Evolutionary conservation across 164 flowering plant species (phyloP), one percentile per base, ranked within the genome.

Genomic region (Aristolochia californica): DNA sequence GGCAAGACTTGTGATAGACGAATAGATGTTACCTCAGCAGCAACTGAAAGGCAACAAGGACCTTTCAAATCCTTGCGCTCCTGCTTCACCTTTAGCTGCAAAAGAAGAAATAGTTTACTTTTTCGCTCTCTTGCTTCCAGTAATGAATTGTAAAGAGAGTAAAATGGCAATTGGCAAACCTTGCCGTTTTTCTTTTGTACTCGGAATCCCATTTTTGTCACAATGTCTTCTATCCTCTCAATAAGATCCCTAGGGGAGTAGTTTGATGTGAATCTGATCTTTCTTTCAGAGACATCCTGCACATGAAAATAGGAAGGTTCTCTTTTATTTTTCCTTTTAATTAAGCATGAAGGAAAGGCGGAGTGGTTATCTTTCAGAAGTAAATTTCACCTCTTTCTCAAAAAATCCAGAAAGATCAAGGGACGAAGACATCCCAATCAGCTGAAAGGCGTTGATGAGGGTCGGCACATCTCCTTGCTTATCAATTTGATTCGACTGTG

Each of bases 381-480:
- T 2, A 34, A 30, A 12, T 16, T 17, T 15, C 55, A 88, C 98
- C 89, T 93, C 99, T 74, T 87, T 73, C 73, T 93, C 98, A 54
- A 93, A 93, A 72, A 88, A 88, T 27, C 98, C 98, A 21, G 98
- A 93, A 53, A 93, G 88, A 72, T 93, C 98, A 5, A 93, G 81
- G 72, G 64, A 76, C 0, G 95, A 87, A 30, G 97, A 89, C 99
- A 93, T 93, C 68, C 99, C 94, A 63, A 93, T 93, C 18, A 93
- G 79, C 75, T 93, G 83, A 76, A 93, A 93, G 45, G 99, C 99
- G 69, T 93, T 93, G 60, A 87, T 84, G 44, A 73, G 77, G 20
- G 74, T 62, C 14, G 86, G 84, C 8, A 80, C 76, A 13, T 60
- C 73, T 14, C 77, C 78, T 53, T 72, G 70, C 51, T 53, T 74